phyloP scores from a whole-genome alignment of 2,329 filamentous ascomycete genomes.

The Huntiella bhutanensis region DNA sequence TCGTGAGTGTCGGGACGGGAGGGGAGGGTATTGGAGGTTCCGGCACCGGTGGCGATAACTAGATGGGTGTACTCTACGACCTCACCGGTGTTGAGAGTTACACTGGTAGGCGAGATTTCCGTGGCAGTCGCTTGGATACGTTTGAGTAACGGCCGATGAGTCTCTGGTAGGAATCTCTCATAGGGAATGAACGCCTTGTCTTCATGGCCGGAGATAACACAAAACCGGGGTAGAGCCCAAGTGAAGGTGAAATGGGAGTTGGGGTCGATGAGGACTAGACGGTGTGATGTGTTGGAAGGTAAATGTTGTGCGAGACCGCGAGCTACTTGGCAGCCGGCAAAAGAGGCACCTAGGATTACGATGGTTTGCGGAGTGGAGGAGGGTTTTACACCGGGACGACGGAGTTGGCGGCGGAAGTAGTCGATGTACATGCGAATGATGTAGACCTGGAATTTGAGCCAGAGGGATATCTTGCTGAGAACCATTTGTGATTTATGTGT shows the following conservation, averaged over 20 bases:
- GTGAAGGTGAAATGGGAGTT: slow-evolving; percentile 43
- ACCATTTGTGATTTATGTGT: slow-evolving; percentile 1
- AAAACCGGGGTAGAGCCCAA: slow-evolving; percentile 40
- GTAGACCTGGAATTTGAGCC: slow-evolving; percentile 16
- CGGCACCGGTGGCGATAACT: slow-evolving; percentile 37
- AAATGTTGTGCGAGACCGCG: slow-evolving; percentile 29
- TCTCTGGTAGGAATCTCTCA: slow-evolving; percentile 19
- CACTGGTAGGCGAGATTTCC: not conserved
- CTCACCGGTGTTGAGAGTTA: not conserved
- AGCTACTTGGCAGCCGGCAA: slow-evolving; percentile 32
- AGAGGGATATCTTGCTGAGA: slow-evolving; percentile 17
- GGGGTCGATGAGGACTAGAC: slow-evolving; percentile 37
- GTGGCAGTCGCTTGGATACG: slow-evolving; percentile 13
- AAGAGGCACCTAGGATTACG: slow-evolving; percentile 38
- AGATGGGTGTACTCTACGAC: slow-evolving; percentile 29
- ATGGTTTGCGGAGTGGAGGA: slow-evolving; percentile 24
- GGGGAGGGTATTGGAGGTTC: slow-evolving; percentile 25
- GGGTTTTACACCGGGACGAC: slow-evolving; percentile 3
- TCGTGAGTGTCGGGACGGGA: slow-evolving; percentile 26
- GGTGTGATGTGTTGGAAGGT: slow-evolving; percentile 26
- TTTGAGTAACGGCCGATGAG: too few species aligned
- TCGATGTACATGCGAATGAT: slow-evolving; percentile 14
- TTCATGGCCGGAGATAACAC: slow-evolving; percentile 34
- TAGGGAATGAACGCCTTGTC: slow-evolving; percentile 43
- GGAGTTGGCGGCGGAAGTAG: slow-evolving; percentile 9